Evolutionary conservation across 306 rosid species (phyloP), one percentile per base, ranked within the genome.

Genomic region (Pyrus pyrifolia): DNA sequence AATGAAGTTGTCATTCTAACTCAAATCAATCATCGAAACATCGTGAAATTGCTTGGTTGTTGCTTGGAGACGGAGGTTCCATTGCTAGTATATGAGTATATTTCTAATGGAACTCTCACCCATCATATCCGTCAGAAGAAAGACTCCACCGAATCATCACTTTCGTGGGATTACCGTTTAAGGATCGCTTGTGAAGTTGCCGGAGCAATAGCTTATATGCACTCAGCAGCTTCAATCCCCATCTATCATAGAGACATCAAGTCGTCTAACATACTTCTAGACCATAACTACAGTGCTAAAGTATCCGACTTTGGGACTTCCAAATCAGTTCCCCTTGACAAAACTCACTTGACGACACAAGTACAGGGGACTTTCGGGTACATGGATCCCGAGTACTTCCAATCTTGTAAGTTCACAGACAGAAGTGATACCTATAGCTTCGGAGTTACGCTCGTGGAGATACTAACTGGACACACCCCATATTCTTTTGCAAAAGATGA

Each of bases 341-440:
- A 75, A 79, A 86, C 96, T 68, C 93, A 91, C 71, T 73, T 91
- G 8, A 91, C 90, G 23, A 87, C 91, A 49, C 71, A 46, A 44
- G 86, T 90, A 3, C 80, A 81, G 49, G 96, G 96, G 52, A 90
- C 93, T 67, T 83, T 86, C 9, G 96, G 93, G 15, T 90, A 90
- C 80, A 78, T 90, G 13, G 96, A 88, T 78, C 96, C 96, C 1
- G 93, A 82, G 75, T 90, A 85, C 75, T 88, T 88, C 22, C 89
- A 79, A 40, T 80, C 88, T 13, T 79, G 86, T 77, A 83, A 85
- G 21, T 87, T 84, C 70, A 84, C 93, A 2, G 89, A 88, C 19
- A 91, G 76, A 25, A 79, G 83, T 22, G 87, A 83, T 25, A 83
- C 80, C 2, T 83, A 79, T 19, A 80, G 91, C 75, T 91, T 87